These are phyloP conservation scores for Zelopaecilomyces penicillatus DNA, from an alignment of 2,329 filamentous ascomycete species.

Conservation along the genomic window DNA sequence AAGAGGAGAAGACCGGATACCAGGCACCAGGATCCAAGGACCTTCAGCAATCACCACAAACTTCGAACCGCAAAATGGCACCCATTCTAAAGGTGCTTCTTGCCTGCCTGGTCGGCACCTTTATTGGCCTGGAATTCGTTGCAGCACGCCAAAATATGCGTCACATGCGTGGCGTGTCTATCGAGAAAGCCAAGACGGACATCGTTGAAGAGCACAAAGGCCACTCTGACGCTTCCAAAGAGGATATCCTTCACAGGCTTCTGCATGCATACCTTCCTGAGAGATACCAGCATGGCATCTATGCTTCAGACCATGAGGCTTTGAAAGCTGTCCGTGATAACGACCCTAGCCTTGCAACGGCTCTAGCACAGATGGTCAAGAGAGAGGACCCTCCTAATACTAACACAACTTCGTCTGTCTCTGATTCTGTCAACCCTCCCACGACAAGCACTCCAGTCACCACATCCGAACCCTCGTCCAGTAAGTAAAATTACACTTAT, in stretches of 20 bases:
- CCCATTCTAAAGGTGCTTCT: conserved; percentile 10
- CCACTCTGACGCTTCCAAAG: conserved; percentile 43
- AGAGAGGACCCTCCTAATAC: conserved; percentile 39
- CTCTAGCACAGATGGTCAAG: conserved; percentile 56
- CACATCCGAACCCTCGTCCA: neutral
- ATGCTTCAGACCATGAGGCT: conserved; percentile 54
- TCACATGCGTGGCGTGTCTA: conserved; percentile 2
- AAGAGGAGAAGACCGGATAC: conserved; percentile 13
- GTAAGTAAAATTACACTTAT: neutral
- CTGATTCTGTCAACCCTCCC: conserved; percentile 8
- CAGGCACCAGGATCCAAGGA: conserved; percentile 2
- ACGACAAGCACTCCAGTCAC: conserved; percentile 2
- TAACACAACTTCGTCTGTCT: conserved; percentile 15
- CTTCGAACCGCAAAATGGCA: conserved; percentile 10
- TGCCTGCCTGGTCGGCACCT: conserved; percentile 16
- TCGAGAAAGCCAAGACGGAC: conserved; percentile 18
- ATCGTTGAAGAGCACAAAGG: conserved; percentile 1
- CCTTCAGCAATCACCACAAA: neutral
- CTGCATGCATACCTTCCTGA: conserved; percentile 55
- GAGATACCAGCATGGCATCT: conserved; percentile 61
- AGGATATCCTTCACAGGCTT: conserved; percentile 55
- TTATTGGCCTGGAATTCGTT: conserved; percentile 18
- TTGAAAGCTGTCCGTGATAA: conserved; percentile 54
- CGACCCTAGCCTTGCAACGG: conserved; percentile 53
- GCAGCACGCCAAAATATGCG: conserved; percentile 3